Evolutionary conservation across 2,329 filamentous ascomycete species (phyloP).

Genomic region (Tolypocladium paradoxum): DNA sequence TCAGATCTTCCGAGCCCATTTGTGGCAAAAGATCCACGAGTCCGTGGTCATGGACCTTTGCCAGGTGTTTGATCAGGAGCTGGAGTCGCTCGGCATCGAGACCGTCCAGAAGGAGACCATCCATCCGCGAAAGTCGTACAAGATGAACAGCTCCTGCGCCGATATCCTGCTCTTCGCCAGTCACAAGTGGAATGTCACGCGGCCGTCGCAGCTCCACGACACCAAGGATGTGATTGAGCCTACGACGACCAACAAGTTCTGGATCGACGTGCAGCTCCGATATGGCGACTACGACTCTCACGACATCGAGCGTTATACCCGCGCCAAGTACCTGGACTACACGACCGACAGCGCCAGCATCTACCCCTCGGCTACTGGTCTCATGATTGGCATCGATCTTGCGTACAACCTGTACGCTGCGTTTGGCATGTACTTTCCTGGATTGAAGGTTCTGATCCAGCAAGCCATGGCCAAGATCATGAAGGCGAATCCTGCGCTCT

Average conservation of each 20-base stretch:
- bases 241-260: conserved; percentile 97
- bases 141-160: conserved; percentile 99
- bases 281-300: conserved; percentile 99
- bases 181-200: conserved; percentile 97
- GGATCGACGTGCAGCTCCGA: conserved; percentile 91
- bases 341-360: conserved; percentile 98
- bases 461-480: conserved; percentile 99
- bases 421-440: conserved; percentile 97
- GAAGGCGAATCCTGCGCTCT: conserved; percentile 96
- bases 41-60: conserved; percentile 98
- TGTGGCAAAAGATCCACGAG: conserved; percentile 99
- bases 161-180: conserved; percentile 95
- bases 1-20: conserved; percentile 97
- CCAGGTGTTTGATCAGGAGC: conserved; percentile 94
- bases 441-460: conserved; percentile 87
- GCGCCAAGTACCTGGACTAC: conserved; percentile 97
- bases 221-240: conserved; percentile 92
- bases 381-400: conserved; percentile 96
- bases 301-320: conserved; percentile 94
- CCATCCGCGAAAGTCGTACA: conserved; percentile 97
- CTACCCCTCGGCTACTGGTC: conserved; percentile 88
- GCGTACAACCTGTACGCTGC: conserved; percentile 98
- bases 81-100: conserved; percentile 92
- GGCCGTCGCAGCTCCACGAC: conserved; percentile 86
- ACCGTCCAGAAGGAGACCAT: conserved; percentile 99